Evolutionary conservation across 345 rosid species (phyloP).

Genomic region (Populus tremula): DNA sequence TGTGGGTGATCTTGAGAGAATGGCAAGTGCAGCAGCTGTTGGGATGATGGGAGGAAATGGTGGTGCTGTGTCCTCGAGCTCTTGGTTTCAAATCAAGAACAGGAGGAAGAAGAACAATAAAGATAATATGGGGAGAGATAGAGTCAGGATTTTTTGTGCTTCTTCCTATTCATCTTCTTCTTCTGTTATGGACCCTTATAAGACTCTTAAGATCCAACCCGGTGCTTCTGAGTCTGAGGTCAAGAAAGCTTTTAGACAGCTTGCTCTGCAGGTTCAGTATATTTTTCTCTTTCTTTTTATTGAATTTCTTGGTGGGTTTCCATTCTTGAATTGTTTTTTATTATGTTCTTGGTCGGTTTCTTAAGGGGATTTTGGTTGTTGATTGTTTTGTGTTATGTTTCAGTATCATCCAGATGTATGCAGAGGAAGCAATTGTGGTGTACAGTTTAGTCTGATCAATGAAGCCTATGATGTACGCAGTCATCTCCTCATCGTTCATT

Average conservation of each 20-base stretch:
- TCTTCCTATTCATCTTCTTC: slow-evolving; percentile 33
- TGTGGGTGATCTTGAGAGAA: neutral
- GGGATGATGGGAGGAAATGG: slow-evolving; percentile 48
- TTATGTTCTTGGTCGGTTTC: neutral
- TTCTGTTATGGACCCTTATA: slow-evolving; percentile 63
- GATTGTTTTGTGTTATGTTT: slow-evolving; percentile 8
- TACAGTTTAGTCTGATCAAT: slow-evolving; percentile 66
- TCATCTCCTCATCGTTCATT: neutral
- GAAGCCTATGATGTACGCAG: slow-evolving; percentile 89
- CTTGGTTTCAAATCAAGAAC: slow-evolving; percentile 42
- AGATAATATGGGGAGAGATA: slow-evolving; percentile 27
- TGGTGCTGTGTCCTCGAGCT: slow-evolving; percentile 35
- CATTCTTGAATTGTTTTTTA: neutral
- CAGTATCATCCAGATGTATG: slow-evolving; percentile 99
- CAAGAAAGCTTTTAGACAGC: slow-evolving; percentile 78
- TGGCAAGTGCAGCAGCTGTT: slow-evolving; percentile 21
- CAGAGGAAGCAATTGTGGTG: slow-evolving; percentile 76
- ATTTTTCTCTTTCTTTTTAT: too few relatives aligned
- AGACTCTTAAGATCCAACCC: slow-evolving; percentile 64
- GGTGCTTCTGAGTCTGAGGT: slow-evolving; percentile 85
- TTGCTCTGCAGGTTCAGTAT: slow-evolving; percentile 64
- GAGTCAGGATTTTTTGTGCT: slow-evolving; percentile 30
- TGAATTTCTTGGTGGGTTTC: neutral
- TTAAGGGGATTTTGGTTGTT: neutral
- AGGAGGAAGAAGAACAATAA: slow-evolving; percentile 36